Conservation (phyloP, 1,284 basidiomycete genomes). For the Ustilago cynodontis region DNA sequence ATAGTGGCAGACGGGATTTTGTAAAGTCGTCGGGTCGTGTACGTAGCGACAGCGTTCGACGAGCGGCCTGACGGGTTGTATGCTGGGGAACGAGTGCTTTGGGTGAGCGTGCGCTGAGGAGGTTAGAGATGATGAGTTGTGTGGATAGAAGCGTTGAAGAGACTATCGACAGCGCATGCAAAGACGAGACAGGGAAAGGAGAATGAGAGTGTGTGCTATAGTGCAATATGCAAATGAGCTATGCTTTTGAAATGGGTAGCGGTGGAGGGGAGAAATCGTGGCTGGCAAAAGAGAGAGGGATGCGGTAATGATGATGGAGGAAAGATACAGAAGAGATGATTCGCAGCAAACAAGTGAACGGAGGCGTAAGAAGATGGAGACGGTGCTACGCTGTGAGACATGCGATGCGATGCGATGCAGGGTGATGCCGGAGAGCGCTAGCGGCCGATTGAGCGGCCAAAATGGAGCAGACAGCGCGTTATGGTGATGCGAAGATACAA, state of each 20-base stretch:
- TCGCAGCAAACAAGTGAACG: not conserved
- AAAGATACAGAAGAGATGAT: not conserved
- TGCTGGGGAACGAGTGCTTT: not conserved
- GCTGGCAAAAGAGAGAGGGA: not conserved
- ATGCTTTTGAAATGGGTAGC: slow-evolving; percentile 19
- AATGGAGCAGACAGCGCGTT: slow-evolving; percentile 9
- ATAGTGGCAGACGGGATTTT: slow-evolving; percentile 8
- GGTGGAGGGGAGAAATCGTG: not conserved
- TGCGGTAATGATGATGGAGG: slow-evolving; percentile 11
- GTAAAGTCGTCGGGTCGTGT: slow-evolving; percentile 1
- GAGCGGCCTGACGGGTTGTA: not conserved
- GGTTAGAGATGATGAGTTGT: not conserved
- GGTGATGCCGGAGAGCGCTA: slow-evolving; percentile 4
- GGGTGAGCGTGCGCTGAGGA: not conserved
- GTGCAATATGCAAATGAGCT: slow-evolving; percentile 18
- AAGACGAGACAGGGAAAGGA: not conserved
- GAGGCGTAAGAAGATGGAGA: not conserved
- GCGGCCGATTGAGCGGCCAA: slow-evolving; percentile 4
- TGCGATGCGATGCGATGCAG: slow-evolving; percentile 20
- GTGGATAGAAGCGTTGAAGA: not conserved
- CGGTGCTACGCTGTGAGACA: slow-evolving; percentile 1
- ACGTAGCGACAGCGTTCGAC: not conserved
- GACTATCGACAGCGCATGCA: slow-evolving; percentile 1
- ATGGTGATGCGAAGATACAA: not conserved
- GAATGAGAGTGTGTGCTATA: slow-evolving; percentile 1